Conservation (phyloP, 305 asterid genomes). For the Euphrasia arctica region DNA sequence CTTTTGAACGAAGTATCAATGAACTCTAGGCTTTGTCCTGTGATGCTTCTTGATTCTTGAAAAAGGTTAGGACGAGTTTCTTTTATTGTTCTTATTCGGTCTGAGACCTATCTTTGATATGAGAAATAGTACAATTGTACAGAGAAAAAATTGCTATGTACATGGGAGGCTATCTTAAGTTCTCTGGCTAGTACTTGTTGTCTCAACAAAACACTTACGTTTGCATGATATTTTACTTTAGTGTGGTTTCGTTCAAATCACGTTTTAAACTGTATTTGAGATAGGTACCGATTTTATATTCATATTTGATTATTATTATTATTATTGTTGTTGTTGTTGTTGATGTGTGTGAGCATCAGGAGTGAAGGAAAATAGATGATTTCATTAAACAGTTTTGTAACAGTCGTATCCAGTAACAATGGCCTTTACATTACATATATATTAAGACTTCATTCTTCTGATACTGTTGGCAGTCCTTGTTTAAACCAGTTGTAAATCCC, state of each 20-base stretch:
- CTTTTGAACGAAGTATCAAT: background rate
- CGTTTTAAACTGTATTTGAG: background rate
- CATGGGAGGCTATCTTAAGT: background rate
- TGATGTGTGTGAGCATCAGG: background rate
- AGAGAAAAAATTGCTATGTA: background rate
- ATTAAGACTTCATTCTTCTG: conserved; percentile 54
- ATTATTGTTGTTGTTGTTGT: background rate
- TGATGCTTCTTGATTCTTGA: background rate
- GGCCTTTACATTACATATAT: background rate
- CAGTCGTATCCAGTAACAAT: conserved; percentile 1
- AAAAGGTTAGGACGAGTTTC: conserved; percentile 2
- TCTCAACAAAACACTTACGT: too few species aligned
- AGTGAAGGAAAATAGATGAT: background rate
- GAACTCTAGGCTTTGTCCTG: background rate
- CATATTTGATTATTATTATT: background rate
- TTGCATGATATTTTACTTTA: background rate
- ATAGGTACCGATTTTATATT: background rate
- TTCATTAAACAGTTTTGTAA: background rate
- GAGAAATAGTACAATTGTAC: conserved; percentile 5
- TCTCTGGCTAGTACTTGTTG: too few species aligned
- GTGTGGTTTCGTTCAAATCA: background rate
- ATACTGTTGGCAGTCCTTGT: conserved; percentile 59
- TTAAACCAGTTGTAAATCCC: conserved; percentile 78
- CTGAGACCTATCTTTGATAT: conserved; percentile 12
- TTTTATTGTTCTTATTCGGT: background rate